Conservation (phyloP, 2,329 filamentous ascomycete species). For the Sclerotinia subarctica region DNA sequence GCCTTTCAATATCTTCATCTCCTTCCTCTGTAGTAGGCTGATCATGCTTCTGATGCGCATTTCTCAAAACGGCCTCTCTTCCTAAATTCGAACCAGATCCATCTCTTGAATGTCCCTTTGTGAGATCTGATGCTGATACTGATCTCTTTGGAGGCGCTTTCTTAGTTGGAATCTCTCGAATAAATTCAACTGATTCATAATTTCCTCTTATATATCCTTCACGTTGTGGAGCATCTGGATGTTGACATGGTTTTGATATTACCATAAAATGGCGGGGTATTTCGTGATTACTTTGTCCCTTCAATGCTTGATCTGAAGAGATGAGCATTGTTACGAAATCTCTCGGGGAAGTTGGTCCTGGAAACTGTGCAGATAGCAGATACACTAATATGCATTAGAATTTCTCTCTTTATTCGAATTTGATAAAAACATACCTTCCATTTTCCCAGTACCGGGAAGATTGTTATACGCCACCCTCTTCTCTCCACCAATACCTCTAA, state of each 20-base stretch:
- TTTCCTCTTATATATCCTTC: conserved; percentile 75
- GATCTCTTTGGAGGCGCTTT: conserved; percentile 42
- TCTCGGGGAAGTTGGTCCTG: conserved; percentile 79
- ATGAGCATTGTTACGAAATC: conserved; percentile 83
- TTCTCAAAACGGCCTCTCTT: conserved; percentile 46
- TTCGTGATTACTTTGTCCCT: conserved; percentile 34
- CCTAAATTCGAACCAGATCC: conserved; percentile 37
- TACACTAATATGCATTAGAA: conserved; percentile 56
- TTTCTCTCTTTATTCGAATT: neutral
- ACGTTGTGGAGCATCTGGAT: conserved; percentile 68
- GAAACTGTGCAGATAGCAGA: conserved; percentile 84
- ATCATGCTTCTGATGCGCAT: conserved; percentile 37
- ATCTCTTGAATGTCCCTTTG: conserved; percentile 36
- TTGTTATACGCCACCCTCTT: conserved; percentile 61
- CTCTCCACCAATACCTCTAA: conserved; percentile 84
- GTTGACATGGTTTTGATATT: conserved; percentile 78
- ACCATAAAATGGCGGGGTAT: conserved; percentile 74
- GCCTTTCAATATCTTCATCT: conserved; percentile 2
- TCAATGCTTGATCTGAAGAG: conserved; percentile 49
- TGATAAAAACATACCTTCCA: conserved; percentile 52
- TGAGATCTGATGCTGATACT: conserved; percentile 46
- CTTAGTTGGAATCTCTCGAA: conserved; percentile 71
- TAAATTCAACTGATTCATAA: conserved; percentile 90
- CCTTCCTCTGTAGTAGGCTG: conserved; percentile 20
- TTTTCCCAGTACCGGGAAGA: conserved; percentile 55